Base-by-base conservation (phyloP, 305 asterid species). In the Lippia alba region DNA sequence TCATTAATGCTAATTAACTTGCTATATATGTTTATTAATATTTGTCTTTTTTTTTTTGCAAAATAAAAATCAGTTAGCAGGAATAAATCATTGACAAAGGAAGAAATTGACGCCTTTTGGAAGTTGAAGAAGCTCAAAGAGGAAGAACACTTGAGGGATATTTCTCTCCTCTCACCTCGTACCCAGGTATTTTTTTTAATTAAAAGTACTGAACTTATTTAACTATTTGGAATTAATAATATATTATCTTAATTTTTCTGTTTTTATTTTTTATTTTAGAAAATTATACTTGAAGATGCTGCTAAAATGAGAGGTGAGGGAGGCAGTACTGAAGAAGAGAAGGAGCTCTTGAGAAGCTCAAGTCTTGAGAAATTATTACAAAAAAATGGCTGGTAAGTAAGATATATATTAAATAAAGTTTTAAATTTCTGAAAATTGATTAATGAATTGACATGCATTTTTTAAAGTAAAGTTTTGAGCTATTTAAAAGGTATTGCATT, bases 51-150 rank as follows among this genome's bases (percentile, higher is more conserved):
- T 4, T 16, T 12, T 17, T 69, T 7, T n/a, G n/a, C n/a, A n/a
- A 24, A 24, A 24, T 24, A 24, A 24, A 24, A 24, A 24, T 24
- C 71, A 90, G 97, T 46, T 71, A 64, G 61, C 59, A 89, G 96
- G 78, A 91, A 78, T 48, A 89, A 63, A 78, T 91, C 97, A 4
- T 18, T 87, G 65, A 93, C 98, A 0, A 93, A 78, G 55, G 96
- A 74, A 4, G 96, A 84, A 56, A 89, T 91, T 5, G 91, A 83
- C 11, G 75, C 89, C 2, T 93, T 69, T 55, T 93, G 98, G 98
- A 91, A 81, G 76, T 78, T 83, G 0, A 89, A 78, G 84, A 89
- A 89, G 76, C 59, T 32, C 9, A 86, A 76, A 30, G 96, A 91
- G 67, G 87, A 89, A 41, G 96, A 91, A 32, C 95, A 90, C 79